Percentiles rank a stretch among this genome's conserved stretches.
These are phyloP conservation scores for Oryza longistaminata DNA, from an alignment of 176 grass and related monocot species.

Conservation along the genomic window DNA sequence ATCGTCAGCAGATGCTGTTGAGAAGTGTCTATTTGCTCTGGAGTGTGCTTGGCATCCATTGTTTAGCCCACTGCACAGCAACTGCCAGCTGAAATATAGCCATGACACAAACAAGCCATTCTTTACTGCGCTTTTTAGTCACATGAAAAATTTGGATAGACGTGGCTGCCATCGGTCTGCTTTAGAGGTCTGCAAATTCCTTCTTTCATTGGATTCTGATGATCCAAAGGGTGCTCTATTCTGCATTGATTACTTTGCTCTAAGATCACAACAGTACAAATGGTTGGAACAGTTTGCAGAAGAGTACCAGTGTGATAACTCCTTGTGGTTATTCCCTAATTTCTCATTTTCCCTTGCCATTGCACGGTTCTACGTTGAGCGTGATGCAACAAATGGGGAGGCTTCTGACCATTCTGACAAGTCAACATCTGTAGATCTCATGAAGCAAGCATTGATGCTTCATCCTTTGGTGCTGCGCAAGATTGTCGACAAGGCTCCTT, in stretches of 20 bases:
- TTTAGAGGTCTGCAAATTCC: slow-evolving; percentile 93
- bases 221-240: slow-evolving; percentile 92
- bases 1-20: slow-evolving; percentile 72
- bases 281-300: slow-evolving; percentile 90
- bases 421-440: slow-evolving; percentile 72
- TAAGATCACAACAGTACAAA: slow-evolving; percentile 89
- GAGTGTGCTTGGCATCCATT: slow-evolving; percentile 89
- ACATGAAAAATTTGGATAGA: slow-evolving; percentile 92
- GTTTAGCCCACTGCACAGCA: slow-evolving; percentile 71
- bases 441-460: slow-evolving; percentile 99
- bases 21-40: slow-evolving; percentile 86
- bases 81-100: slow-evolving; percentile 73
- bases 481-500: slow-evolving; percentile 86
- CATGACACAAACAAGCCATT: slow-evolving; percentile 89
- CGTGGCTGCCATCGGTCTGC: slow-evolving; percentile 95
- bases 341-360: slow-evolving; percentile 92
- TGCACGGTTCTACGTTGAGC: slow-evolving; percentile 79
- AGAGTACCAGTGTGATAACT: slow-evolving; percentile 81
- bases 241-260: slow-evolving; percentile 96
- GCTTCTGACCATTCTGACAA: slow-evolving; percentile 54
- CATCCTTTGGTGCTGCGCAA: slow-evolving; percentile 79
- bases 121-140: slow-evolving; percentile 83
- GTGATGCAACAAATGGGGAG: slow-evolving; percentile 33
- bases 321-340: slow-evolving; percentile 90
- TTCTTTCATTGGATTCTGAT: slow-evolving; percentile 89